Conservation (phyloP, 371 early-diverging fungal genomes). For the Mortierella sp. region DNA sequence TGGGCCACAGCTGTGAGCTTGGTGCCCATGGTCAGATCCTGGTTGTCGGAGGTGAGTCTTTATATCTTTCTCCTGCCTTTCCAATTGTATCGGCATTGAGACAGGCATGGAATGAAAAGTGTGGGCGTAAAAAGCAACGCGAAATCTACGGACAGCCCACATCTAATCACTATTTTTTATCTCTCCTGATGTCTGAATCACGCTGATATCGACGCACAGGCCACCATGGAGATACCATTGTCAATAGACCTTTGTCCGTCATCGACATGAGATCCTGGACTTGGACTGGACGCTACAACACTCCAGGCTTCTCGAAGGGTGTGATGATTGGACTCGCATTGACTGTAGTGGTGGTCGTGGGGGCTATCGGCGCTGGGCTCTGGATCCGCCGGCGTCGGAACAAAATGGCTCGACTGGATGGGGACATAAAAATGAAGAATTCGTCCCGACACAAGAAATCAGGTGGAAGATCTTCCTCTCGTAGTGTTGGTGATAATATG, state of each 20-base stretch:
- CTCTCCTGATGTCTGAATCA: not conserved
- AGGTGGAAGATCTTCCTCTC: not conserved
- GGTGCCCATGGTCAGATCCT: constrained; percentile 25
- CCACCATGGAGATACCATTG: constrained; percentile 10
- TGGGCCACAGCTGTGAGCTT: constrained; percentile 38
- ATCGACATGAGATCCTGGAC: constrained; percentile 17
- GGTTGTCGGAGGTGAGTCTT: constrained; percentile 40
- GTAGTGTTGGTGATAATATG: not conserved
- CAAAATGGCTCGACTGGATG: constrained; percentile 7
- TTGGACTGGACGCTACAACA: constrained; percentile 14
- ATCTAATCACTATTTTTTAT: not conserved
- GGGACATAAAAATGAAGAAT: not conserved
- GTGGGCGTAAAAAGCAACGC: not conserved
- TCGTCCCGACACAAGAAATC: not conserved
- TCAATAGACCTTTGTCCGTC: constrained; percentile 19
- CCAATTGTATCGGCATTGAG: no score
- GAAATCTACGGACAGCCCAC: not conserved
- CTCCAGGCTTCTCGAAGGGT: constrained; percentile 21
- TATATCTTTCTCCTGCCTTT: not conserved
- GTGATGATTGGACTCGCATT: constrained; percentile 33
- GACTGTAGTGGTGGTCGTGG: constrained; percentile 23
- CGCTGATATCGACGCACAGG: not conserved
- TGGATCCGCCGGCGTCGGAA: constrained; percentile 21
- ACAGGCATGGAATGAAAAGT: no score
- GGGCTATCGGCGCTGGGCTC: constrained; percentile 40